Base-by-base conservation (phyloP, 345 rosid species). In the Pelargonium nanum region DNA sequence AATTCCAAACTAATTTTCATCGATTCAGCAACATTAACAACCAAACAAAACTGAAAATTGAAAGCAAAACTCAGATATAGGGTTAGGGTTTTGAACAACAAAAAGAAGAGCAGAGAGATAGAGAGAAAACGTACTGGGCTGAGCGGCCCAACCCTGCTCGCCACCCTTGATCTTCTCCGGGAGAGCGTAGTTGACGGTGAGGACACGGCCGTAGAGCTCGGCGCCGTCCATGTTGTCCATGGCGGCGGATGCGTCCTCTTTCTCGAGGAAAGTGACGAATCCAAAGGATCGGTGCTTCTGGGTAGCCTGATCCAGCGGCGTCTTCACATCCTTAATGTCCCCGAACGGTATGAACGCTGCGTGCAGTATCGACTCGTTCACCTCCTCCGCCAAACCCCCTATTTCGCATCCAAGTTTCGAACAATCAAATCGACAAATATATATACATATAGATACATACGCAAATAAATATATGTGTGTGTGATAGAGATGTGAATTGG, bases 191-290 rank as follows among this genome's bases (percentile, higher is more conserved):
- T 93, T 93, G 69, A 93, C 97, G 28, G 99, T 93, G 69, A 89
- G 97, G 56, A 89, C 99, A 4, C 96, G 89, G n/a, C 97, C 99
- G 57, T 87, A 89, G 22, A 93, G 97, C 79, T 93, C 97, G 5
- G 96, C 86, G 26, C 96, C 97, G 59, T 93, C 97, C 99, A 87
- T 89, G 70, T 93, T 93, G 72, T 89, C 99, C 96, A 93, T 93
- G 54, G 99, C 96, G 34, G 96, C 77, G 40, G 81, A 44, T 51
- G 97, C 99, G 50, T 89, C 99, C 65, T 93, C 97, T 68, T 77
- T 77, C 71, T 92, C 89, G 19, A 89, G 86, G 69, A 93, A 89
- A 69, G 96, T 93, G 57, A 93, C 96, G 83, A 93, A 93, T 53
- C 99, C 99, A 68, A 89, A 93, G 70, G 99, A 84, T 54, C 96